These are phyloP conservation scores for Chlorociboria aeruginascens DNA, from an alignment of 495 filamentous ascomycete genomes.

Conservation along the genomic window DNA sequence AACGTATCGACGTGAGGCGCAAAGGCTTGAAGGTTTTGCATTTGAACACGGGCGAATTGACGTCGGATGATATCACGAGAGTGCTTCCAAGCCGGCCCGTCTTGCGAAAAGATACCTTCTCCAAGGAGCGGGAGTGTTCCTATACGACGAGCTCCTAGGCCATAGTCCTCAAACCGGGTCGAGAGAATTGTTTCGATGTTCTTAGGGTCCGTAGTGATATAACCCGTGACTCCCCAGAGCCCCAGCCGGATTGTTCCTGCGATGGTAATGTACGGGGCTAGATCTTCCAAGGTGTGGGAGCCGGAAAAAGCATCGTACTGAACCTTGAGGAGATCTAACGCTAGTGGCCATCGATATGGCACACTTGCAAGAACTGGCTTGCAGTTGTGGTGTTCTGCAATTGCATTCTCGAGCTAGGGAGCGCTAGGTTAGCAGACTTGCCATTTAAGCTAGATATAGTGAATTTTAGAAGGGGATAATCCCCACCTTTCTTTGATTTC, in stretches of 20 bases:
- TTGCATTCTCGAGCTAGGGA: no score
- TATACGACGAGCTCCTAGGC: constrained; percentile 19
- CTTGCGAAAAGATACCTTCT: constrained; percentile 48
- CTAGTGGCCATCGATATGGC: constrained; percentile 23
- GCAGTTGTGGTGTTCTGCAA: constrained; percentile 20
- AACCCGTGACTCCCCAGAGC: constrained; percentile 20
- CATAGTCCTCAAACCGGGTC: constrained; percentile 22
- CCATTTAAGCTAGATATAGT: no score
- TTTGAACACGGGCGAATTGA: constrained; percentile 33
- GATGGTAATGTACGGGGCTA: neutral
- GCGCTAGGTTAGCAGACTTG: no score
- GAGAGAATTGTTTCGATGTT: constrained; percentile 31
- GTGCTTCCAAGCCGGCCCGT: constrained; percentile 50
- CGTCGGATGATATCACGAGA: constrained; percentile 29
- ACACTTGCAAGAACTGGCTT: constrained; percentile 18
- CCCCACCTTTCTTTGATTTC: neutral
- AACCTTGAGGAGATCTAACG: constrained; percentile 23
- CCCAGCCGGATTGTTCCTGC: constrained; percentile 2
- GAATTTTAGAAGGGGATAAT: no score
- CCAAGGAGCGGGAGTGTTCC: constrained; percentile 40
- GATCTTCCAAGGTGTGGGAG: constrained; percentile 3
- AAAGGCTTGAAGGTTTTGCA: constrained; percentile 37
- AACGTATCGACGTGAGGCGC: constrained; percentile 43
- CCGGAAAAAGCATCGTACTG: constrained; percentile 16
- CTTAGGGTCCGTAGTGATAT: constrained; percentile 35